phyloP scores from a whole-genome alignment of 2,329 filamentous ascomycete species.

The Exophiala viscosa region DNA sequence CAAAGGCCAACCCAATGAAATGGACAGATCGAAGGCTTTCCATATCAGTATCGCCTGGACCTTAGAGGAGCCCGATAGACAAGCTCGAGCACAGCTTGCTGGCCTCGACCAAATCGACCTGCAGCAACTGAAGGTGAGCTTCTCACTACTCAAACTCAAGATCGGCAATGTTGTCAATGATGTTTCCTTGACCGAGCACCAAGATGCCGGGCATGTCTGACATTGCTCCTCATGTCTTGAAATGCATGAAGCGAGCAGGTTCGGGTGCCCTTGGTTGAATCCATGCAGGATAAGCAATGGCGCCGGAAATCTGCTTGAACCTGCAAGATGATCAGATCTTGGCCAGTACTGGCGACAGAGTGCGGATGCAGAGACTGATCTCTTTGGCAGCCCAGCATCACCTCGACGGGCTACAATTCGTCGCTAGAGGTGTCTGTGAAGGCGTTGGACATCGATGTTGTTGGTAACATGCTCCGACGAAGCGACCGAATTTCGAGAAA shows the following conservation, averaged over 20 bases:
- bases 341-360: too few species aligned
- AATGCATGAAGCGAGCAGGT: background rate
- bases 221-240: background rate
- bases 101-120: conserved; percentile 16
- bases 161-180: conserved; percentile 64
- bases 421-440: too few species aligned
- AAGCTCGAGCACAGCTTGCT: conserved; percentile 36
- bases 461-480: too few species aligned
- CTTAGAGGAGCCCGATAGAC: conserved; percentile 51
- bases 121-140: conserved; percentile 46
- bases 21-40: conserved; percentile 59
- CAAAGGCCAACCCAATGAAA: conserved; percentile 25
- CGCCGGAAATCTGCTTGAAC: too few species aligned
- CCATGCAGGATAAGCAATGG: too few species aligned
- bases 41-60: conserved; percentile 91
- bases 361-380: too few species aligned
- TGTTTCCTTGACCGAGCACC: conserved; percentile 13
- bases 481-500: too few species aligned
- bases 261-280: too few species aligned
- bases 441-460: too few species aligned
- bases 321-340: too few species aligned
- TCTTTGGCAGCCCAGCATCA: too few species aligned
- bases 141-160: conserved; percentile 67
- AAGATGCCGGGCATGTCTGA: background rate
- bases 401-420: too few species aligned